Base-by-base conservation (phyloP, 306 rosid genomes). In the Myrica gale region DNA sequence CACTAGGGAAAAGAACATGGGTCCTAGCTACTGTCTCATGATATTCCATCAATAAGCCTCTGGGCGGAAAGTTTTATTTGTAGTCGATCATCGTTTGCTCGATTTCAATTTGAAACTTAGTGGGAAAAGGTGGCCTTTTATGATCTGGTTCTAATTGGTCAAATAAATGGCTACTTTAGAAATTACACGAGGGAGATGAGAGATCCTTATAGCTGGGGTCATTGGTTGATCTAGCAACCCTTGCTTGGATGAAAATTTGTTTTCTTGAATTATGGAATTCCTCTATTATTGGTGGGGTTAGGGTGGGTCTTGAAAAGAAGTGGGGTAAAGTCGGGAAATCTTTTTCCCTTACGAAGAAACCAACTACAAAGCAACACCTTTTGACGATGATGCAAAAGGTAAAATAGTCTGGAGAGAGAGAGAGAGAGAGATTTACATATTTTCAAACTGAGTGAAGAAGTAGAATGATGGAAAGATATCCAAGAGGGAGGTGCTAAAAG, bases 41-140 rank as follows among this genome's bases (percentile, higher is more conserved):
- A 87, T 84, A 90, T 85, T 90, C 94, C 87, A 85, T 86, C 94
- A 87, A 84, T 88, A 84, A 74, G 77, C 81, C 84, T 88, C 81
- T 79, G 78, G 63, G 85, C 42, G 80, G 67, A 42, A 74, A 82
- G 79, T 82, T 82, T 81, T 46, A 70, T 77, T 73, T 71, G 63
- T 78, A 87, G 75, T 71, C 77, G 5, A 73, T 80, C 70, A 58
- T 81, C 41, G 48, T 19, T 37, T 23, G 26, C 26, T 23, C 26
- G 0, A 23, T 23, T 23, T 23, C 26, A 23, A n/a, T 9, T 73
- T 72, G 84, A 75, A 48, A 11, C 13, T 84, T 76, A 72, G 77
- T 76, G 55, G 19, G 54, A 44, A 67, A 83, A 68, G 81, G 48
- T 55, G 61, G 43, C 80, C 81, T 61, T 78, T 79, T 80, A 32